Percentiles rank a stretch among this genome's conserved stretches.
phyloP scores from a whole-genome alignment of 352 stramenopile species.

The Phytophthora sp. region DNA sequence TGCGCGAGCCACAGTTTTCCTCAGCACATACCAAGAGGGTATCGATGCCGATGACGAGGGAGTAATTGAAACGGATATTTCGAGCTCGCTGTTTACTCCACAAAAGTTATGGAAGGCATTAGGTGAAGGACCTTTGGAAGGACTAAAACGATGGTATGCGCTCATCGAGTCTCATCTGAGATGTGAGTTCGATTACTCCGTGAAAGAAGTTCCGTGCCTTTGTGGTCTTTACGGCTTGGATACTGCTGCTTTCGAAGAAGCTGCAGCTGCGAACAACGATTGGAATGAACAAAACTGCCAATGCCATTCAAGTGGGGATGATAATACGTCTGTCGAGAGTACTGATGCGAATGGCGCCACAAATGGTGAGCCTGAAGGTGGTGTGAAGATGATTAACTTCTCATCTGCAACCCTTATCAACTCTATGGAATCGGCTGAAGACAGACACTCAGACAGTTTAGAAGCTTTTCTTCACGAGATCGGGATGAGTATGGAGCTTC shows the following conservation, averaged over 20 bases:
- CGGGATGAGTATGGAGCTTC: slow-evolving; percentile 55
- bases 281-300: slow-evolving; percentile 13
- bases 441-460: slow-evolving; percentile 28
- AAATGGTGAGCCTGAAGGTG: background rate
- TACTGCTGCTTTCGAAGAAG: slow-evolving; percentile 45
- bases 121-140: slow-evolving; percentile 67
- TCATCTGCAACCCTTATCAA: background rate
- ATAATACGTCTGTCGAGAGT: slow-evolving; percentile 1
- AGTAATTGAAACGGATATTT: slow-evolving; percentile 58
- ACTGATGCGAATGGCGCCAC: background rate
- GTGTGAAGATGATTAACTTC: background rate
- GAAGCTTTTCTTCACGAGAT: slow-evolving; percentile 48
- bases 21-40: slow-evolving; percentile 43
- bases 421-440: background rate
- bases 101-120: slow-evolving; percentile 79
- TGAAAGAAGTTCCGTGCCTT: slow-evolving; percentile 70
- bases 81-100: slow-evolving; percentile 79
- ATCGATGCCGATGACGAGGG: slow-evolving; percentile 23
- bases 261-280: slow-evolving; percentile 9
- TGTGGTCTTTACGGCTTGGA: slow-evolving; percentile 81
- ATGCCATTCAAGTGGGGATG: background rate
- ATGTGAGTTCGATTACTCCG: slow-evolving; percentile 82
- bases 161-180: slow-evolving; percentile 83
- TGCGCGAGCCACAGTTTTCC: slow-evolving; percentile 63
- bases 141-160: slow-evolving; percentile 78